Evolutionary conservation across 164 flowering plant genomes (phyloP), one percentile per base, ranked within the genome.

Genomic region (Umbellularia californica): DNA sequence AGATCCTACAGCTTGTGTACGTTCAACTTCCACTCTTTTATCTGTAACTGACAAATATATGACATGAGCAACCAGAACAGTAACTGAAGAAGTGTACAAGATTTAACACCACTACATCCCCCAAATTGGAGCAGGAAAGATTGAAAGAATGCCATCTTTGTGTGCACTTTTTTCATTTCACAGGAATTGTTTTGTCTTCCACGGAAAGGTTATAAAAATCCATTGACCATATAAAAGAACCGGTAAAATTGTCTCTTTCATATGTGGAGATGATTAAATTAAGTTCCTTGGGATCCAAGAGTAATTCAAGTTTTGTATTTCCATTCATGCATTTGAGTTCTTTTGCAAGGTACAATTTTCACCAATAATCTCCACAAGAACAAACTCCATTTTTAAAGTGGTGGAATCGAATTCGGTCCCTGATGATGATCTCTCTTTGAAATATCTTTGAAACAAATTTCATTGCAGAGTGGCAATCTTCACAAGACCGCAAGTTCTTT

Each of bases 21-120:
- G n/a, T 15, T 20, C 17, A 22, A 9, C 63, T 20, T 50, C 22
- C 19, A 1, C 24, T 27, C 50, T 33, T 58, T 5, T 30, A 30
- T 30, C 35, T 30, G 35, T 14, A 75, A 81, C 79, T 77, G 84
- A 75, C 64, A 73, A 72, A 12, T 80, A 62, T 75, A 72, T 75
- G 77, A 82, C 47, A 73, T 77, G 82, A 82, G 60, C 70, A 70
- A 71, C 74, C 65, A 80, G 74, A 72, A 80, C 69, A 50, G 68
- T 78, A 74, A 81, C 81, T 17, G 71, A 76, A 35, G 83, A 80
- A 67, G 68, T 76, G 33, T 80, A 74, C 75, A 82, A 79, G 84
- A 68, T 80, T 50, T 15, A 67, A 60, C 68, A 55, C 58, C 83
- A 78, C 63, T n/a, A 58, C 75, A 60, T 76, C 76, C 74, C 62